These are phyloP conservation scores for Epichloe gansuensis DNA, from an alignment of 2,329 filamentous ascomycete species.

Conservation along the genomic window DNA sequence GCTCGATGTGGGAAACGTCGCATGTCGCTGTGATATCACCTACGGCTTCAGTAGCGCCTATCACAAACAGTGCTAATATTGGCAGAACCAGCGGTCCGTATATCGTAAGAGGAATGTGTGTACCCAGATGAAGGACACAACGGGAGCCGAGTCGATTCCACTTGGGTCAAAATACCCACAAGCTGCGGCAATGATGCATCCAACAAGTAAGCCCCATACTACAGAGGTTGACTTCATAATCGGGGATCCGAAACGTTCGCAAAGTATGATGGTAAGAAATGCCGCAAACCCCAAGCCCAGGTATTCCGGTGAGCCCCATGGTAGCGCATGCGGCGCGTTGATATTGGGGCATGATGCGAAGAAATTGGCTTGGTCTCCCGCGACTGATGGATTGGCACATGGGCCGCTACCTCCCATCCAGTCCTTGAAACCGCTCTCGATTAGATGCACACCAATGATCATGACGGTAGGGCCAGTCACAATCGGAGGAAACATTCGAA, in stretches of 20 bases:
- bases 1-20: conserved; percentile 64
- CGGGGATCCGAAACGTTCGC: conserved; percentile 68
- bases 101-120: conserved; percentile 56
- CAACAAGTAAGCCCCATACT: conserved; percentile 58
- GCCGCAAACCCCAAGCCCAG: conserved; percentile 69
- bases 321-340: conserved; percentile 55
- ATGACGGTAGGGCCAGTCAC: conserved; percentile 59
- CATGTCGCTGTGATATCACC: conserved; percentile 72
- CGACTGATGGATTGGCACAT: conserved; percentile 35
- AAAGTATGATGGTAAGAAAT: conserved; percentile 66
- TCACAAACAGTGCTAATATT: conserved; percentile 55
- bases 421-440: conserved; percentile 58
- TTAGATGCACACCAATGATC: conserved; percentile 62
- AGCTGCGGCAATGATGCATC: conserved; percentile 67
- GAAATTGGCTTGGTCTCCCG: conserved; percentile 25
- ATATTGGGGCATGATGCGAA: conserved; percentile 55
- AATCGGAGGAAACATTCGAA: conserved; percentile 66
- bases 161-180: conserved; percentile 65
- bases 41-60: conserved; percentile 67
- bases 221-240: conserved; percentile 76
- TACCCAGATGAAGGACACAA: conserved; percentile 65
- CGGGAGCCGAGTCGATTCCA: conserved; percentile 59
- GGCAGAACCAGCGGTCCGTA: conserved; percentile 65
- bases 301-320: conserved; percentile 69
- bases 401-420: conserved; percentile 65